Evolutionary conservation across 768 basidiomycete genomes (phyloP).

Genomic region (Leccinum variicolor): DNA sequence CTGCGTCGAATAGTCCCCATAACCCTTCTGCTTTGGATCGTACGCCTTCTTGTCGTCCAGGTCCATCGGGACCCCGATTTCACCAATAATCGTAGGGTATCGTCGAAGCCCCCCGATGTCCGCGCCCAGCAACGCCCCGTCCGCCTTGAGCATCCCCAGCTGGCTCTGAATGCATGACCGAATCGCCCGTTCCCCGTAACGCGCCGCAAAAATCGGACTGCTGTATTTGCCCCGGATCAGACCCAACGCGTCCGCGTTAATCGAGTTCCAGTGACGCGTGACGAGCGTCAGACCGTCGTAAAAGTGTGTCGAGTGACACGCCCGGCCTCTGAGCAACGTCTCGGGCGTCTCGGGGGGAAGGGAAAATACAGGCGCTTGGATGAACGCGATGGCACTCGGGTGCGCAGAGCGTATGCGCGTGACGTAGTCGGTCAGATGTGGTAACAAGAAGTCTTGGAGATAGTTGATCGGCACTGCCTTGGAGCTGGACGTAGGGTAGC

Average conservation of each 20-base stretch:
- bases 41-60: slow-evolving; percentile 88
- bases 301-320: slow-evolving; percentile 79
- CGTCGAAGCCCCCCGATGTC: slow-evolving; percentile 5
- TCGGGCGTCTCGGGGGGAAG: slow-evolving; percentile 63
- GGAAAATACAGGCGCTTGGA: slow-evolving; percentile 90
- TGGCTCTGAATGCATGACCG: slow-evolving; percentile 80
- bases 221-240: slow-evolving; percentile 82
- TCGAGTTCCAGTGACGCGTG: slow-evolving; percentile 91
- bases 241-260: slow-evolving; percentile 94
- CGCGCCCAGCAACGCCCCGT: slow-evolving; percentile 59
- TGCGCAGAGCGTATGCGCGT: slow-evolving; percentile 62
- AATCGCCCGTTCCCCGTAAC: slow-evolving; percentile 81
- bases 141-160: slow-evolving; percentile 71
- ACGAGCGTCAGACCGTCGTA: slow-evolving; percentile 94
- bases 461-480: slow-evolving; percentile 53
- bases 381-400: slow-evolving; percentile 82
- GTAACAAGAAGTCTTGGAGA: slow-evolving; percentile 74
- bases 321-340: slow-evolving; percentile 60
- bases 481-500: slow-evolving; percentile 29
- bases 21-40: slow-evolving; percentile 41
- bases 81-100: slow-evolving; percentile 91
- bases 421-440: slow-evolving; percentile 60
- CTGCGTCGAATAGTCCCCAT: slow-evolving; percentile 76
- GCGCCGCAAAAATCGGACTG: slow-evolving; percentile 64
- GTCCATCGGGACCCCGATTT: slow-evolving; percentile 94